phyloP scores from a whole-genome alignment of 148 eudicot species.

The Cornus florida region DNA sequence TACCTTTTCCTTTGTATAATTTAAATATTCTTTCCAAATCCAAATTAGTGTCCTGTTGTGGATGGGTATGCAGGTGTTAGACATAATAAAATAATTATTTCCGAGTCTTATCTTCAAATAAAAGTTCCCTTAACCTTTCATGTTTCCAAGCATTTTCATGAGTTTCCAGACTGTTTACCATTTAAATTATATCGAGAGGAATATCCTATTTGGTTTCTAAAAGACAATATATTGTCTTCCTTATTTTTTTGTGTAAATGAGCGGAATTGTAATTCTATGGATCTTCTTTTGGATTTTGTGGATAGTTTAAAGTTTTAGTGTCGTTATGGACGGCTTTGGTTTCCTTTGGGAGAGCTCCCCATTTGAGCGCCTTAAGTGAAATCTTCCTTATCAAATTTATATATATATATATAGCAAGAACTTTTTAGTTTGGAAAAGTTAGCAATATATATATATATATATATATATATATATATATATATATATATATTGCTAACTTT shows the following conservation, averaged over 20 bases:
- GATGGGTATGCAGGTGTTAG: background rate
- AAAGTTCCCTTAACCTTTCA: background rate
- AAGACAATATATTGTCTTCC: too few relatives aligned
- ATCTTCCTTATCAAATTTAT: too few relatives aligned
- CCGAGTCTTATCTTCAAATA: background rate
- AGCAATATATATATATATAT: background rate
- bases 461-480: too few relatives aligned
- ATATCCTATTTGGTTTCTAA: too few relatives aligned
- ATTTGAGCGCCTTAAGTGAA: too few relatives aligned
- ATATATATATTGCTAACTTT: background rate
- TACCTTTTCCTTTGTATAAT: too few relatives aligned
- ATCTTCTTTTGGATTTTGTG: too few relatives aligned
- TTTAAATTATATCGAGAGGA: background rate
- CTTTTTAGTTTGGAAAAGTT: conserved; percentile 2
- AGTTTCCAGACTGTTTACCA: background rate
- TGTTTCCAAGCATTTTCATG: background rate
- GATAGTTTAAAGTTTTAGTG: too few relatives aligned
- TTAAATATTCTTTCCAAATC: background rate
- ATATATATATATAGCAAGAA: background rate
- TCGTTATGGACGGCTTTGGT: too few relatives aligned
- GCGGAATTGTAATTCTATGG: too few relatives aligned
- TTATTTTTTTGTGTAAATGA: too few relatives aligned
- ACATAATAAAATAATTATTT: background rate
- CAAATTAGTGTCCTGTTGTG: background rate
- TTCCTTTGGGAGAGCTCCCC: too few relatives aligned